These are phyloP conservation scores for Emergomyces pasteurianus DNA, from an alignment of 2,329 filamentous ascomycete genomes.

Conservation along the genomic window DNA sequence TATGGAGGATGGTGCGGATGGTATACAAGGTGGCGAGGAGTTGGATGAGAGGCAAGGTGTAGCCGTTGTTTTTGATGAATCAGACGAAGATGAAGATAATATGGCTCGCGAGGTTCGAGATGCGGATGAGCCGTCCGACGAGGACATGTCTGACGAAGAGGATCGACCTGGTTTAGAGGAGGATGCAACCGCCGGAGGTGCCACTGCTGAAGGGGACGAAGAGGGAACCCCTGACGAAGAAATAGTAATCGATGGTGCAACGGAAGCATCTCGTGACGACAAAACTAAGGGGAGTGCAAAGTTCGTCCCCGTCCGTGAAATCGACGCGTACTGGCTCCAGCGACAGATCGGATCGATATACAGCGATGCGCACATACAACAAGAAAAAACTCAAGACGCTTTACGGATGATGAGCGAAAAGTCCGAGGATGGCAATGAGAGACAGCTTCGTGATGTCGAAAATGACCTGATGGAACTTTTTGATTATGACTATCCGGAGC, in stretches of 20 bases:
- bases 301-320: conserved; percentile 68
- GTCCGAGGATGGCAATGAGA: conserved; percentile 63
- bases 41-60: conserved; percentile 93
- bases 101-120: conserved; percentile 76
- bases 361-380: conserved; percentile 80
- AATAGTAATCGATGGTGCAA: conserved; percentile 67
- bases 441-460: conserved; percentile 80
- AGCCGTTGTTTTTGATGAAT: conserved; percentile 90
- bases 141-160: conserved; percentile 54
- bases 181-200: conserved; percentile 35
- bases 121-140: conserved; percentile 62
- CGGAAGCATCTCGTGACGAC: conserved; percentile 30
- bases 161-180: conserved; percentile 44
- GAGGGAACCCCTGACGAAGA: conserved; percentile 46
- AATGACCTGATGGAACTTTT: conserved; percentile 98
- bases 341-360: conserved; percentile 82
- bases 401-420: conserved; percentile 71
- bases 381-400: conserved; percentile 80
- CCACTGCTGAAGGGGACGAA: conserved; percentile 30
- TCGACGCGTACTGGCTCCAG: conserved; percentile 96
- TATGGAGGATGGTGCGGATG: conserved; percentile 57
- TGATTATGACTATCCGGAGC: conserved; percentile 89
- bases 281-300: conserved; percentile 39
- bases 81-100: conserved; percentile 74
- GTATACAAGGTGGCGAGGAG: conserved; percentile 57